A percentile compares a stretch with the other conserved stretches of the same genome.
phyloP scores from a whole-genome alignment of 2,329 filamentous ascomycete genomes.

The Ploettnerulaceae sp. region DNA sequence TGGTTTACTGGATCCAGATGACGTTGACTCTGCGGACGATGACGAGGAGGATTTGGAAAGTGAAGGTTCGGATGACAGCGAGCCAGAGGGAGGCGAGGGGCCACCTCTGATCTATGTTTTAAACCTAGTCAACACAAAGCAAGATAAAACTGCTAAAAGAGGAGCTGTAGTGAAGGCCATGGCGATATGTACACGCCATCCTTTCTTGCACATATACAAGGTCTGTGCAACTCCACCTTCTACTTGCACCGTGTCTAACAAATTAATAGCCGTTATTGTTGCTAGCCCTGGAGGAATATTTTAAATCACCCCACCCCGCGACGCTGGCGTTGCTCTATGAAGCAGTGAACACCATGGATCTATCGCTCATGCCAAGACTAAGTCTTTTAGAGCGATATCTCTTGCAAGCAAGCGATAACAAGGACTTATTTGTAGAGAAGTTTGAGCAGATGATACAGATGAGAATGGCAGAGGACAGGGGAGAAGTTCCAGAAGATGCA shows the following conservation, averaged over 20 bases:
- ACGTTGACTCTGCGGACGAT: constrained; percentile 41
- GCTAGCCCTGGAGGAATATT: constrained; percentile 92
- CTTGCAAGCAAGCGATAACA: constrained; percentile 84
- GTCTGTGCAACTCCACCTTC: constrained; percentile 40
- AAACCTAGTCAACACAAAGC: constrained; percentile 96
- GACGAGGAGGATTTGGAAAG: constrained; percentile 45
- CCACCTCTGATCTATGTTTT: constrained; percentile 94
- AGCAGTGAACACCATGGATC: constrained; percentile 92
- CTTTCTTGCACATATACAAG: constrained; percentile 98
- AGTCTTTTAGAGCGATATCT: constrained; percentile 81
- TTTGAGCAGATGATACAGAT: constrained; percentile 92
- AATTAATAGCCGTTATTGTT: constrained; percentile 69
- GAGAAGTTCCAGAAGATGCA: constrained; percentile 38
- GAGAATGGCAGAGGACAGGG: constrained; percentile 63
- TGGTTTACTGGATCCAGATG: constrained; percentile 42
- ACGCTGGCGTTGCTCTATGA: constrained; percentile 86
- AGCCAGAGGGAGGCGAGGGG: constrained; percentile 70
- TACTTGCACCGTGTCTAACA: constrained; percentile 19
- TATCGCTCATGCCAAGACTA: constrained; percentile 85
- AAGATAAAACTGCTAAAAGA: constrained; percentile 87
- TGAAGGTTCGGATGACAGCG: constrained; percentile 51
- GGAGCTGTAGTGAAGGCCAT: constrained; percentile 96
- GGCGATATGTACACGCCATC: constrained; percentile 97
- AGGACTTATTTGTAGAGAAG: constrained; percentile 95
- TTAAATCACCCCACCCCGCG: constrained; percentile 82